Evolutionary conservation across 1,139 yeast species (phyloP).

Genomic region (Yarrowia galli): DNA sequence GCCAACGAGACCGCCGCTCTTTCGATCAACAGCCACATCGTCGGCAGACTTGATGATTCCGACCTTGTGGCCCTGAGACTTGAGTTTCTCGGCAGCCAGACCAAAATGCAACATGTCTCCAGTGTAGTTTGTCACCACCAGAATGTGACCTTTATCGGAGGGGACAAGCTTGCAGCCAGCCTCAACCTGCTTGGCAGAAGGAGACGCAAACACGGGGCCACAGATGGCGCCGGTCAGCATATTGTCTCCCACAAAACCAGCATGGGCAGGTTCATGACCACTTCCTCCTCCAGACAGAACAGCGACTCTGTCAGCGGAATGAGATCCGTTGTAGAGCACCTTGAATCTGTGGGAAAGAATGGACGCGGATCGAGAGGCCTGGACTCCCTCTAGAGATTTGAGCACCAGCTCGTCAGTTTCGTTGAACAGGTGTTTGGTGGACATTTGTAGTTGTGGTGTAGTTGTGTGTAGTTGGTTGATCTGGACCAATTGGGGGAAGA

Average conservation of each 20-base stretch:
- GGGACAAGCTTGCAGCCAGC: conserved; percentile 71
- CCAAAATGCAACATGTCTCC: conserved; percentile 95
- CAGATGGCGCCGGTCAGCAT: conserved; percentile 86
- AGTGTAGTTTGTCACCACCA: conserved; percentile 88
- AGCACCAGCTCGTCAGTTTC: conserved; percentile 41
- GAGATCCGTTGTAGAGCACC: conserved; percentile 40
- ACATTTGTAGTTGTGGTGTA: conserved; percentile 21
- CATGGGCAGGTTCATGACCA: conserved; percentile 95
- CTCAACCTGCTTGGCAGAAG: conserved; percentile 85
- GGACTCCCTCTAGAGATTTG: conserved; percentile 39
- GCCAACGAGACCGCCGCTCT: conserved; percentile 66
- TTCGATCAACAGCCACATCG: conserved; percentile 90
- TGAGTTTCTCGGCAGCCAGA: conserved; percentile 85
- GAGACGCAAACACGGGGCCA: conserved; percentile 90
- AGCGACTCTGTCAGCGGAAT: conserved; percentile 53
- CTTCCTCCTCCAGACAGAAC: conserved; percentile 92
- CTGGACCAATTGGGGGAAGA: not conserved
- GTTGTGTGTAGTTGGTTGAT: not conserved
- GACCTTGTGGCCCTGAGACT: conserved; percentile 72
- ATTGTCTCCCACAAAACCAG: conserved; percentile 87
- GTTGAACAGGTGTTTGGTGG: conserved; percentile 41
- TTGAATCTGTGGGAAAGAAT: conserved; percentile 32
- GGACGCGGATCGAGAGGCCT: conserved; percentile 30
- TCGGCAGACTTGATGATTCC: conserved; percentile 82
- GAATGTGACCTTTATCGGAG: conserved; percentile 65